Evolutionary conservation across 768 basidiomycete genomes (phyloP).

Genomic region (Rossbeevera mucosa): DNA sequence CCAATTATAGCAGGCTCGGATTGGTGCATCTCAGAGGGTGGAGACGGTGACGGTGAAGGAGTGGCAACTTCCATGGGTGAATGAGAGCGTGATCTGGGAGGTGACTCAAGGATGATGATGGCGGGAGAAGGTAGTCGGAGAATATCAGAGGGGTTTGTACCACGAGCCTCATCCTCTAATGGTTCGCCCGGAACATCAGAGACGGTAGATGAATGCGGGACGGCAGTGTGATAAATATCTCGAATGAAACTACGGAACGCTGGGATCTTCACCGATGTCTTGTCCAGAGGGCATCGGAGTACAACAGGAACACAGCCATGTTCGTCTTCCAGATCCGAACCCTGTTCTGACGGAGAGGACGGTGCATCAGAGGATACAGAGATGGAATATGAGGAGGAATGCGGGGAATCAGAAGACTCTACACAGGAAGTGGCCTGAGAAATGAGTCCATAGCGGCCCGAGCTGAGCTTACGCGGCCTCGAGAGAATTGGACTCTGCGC

Average conservation of each 20-base stretch:
- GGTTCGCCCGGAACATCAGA: conserved; percentile 8
- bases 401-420: conserved; percentile 27
- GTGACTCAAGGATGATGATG: conserved; percentile 13
- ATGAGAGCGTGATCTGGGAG: conserved; percentile 34
- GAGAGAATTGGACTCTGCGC: conserved; percentile 28
- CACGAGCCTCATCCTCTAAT: conserved; percentile 7
- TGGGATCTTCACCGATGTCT: conserved; percentile 28
- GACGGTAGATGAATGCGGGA: conserved; percentile 9
- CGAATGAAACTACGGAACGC: conserved; percentile 30
- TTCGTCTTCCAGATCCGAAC: conserved; percentile 57
- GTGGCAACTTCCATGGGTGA: conserved; percentile 49
- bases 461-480: conserved; percentile 32
- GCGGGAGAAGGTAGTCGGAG: conserved; percentile 15
- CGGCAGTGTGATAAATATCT: conserved; percentile 20
- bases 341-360: conserved; percentile 30
- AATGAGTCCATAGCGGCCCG: conserved; percentile 65
- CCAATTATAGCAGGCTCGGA: conserved; percentile 39
- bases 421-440: conserved; percentile 20
- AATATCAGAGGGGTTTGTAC: conserved; percentile 6
- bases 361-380: conserved; percentile 36
- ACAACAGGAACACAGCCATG: conserved; percentile 14
- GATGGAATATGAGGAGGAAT: conserved; percentile 37
- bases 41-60: conserved; percentile 34
- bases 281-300: conserved; percentile 13
- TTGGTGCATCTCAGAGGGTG: conserved; percentile 15